Conservation (phyloP, 1,284 basidiomycete genomes). For the Moesziomyces antarcticus region DNA sequence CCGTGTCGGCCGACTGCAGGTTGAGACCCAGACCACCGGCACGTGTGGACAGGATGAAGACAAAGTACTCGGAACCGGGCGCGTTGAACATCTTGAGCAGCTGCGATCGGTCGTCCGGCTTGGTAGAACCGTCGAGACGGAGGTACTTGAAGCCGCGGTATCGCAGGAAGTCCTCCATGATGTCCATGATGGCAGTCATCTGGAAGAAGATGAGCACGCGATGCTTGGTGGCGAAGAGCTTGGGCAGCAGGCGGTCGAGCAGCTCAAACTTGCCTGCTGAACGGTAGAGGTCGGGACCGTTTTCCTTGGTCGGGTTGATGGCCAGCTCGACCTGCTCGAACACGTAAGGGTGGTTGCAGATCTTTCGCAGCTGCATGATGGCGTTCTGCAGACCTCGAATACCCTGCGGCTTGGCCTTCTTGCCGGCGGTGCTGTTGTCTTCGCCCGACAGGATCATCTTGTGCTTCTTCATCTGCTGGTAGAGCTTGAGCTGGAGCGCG, state of each 20-base stretch:
- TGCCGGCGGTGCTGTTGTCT: conserved; percentile 53
- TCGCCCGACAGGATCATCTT: conserved; percentile 78
- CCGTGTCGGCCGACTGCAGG: conserved; percentile 97
- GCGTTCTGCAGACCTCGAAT: conserved; percentile 83
- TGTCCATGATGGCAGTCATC: conserved; percentile 99
- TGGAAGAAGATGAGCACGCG: conserved; percentile 99
- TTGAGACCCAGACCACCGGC: conserved; percentile 98
- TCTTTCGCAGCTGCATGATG: conserved; percentile 98
- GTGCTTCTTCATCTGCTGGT: conserved; percentile 97
- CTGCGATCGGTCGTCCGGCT: conserved; percentile 94
- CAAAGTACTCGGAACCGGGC: conserved; percentile 85
- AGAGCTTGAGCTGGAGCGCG: conserved; percentile 90
- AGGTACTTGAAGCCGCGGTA: conserved; percentile 90
- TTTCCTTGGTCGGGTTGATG: conserved; percentile 81
- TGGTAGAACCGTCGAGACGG: conserved; percentile 95
- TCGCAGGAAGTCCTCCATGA: conserved; percentile 97
- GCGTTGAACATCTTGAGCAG: conserved; percentile 93
- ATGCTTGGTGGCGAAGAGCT: conserved; percentile 91
- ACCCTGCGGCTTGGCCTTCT: conserved; percentile 63
- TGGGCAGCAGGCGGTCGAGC: conserved; percentile 91
- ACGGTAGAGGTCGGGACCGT: conserved; percentile 84
- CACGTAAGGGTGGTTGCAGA: conserved; percentile 84
- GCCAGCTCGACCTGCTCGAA: conserved; percentile 95
- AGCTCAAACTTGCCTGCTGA: conserved; percentile 95
- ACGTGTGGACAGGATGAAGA: conserved; percentile 87